These are phyloP conservation scores for Apiospora pterosperma DNA, from an alignment of 2,329 filamentous ascomycete genomes.

Conservation along the genomic window DNA sequence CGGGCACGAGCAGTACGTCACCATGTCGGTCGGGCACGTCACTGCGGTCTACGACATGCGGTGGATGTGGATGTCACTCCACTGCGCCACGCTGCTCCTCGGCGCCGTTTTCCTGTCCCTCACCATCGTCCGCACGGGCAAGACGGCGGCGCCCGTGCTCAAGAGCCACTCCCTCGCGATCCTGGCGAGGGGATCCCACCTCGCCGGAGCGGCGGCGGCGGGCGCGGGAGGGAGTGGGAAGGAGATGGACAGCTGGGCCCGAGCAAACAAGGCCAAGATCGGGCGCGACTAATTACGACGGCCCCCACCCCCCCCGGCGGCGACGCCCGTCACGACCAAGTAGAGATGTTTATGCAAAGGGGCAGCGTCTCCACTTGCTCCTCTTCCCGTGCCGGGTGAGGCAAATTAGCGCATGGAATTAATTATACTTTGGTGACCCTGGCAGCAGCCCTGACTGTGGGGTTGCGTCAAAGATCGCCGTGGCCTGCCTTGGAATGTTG, in stretches of 20 bases:
- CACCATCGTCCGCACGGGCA: background rate
- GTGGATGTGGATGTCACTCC: background rate
- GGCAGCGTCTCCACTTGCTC: background rate
- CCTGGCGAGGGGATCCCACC: background rate
- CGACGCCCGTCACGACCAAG: no score
- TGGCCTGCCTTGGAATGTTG: no score
- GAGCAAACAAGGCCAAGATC: background rate
- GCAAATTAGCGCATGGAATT: no score
- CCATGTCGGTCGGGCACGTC: background rate
- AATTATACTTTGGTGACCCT: no score
- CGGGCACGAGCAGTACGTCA: background rate
- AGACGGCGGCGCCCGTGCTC: background rate
- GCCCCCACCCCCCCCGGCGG: rapidly evolving
- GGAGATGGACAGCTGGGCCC: background rate
- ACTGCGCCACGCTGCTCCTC: background rate
- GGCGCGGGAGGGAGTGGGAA: background rate
- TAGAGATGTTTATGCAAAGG: background rate
- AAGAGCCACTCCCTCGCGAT: background rate
- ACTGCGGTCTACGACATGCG: background rate
- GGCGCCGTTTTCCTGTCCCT: background rate
- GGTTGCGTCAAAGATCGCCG: no score
- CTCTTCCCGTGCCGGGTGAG: background rate
- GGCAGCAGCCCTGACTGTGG: no score
- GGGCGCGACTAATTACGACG: background rate
- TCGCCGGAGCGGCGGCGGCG: background rate